Evolutionary conservation across 2,329 filamentous ascomycete species (phyloP), one percentile per base, ranked within the genome.

Genomic region (Lasiodiplodia theobromae): DNA sequence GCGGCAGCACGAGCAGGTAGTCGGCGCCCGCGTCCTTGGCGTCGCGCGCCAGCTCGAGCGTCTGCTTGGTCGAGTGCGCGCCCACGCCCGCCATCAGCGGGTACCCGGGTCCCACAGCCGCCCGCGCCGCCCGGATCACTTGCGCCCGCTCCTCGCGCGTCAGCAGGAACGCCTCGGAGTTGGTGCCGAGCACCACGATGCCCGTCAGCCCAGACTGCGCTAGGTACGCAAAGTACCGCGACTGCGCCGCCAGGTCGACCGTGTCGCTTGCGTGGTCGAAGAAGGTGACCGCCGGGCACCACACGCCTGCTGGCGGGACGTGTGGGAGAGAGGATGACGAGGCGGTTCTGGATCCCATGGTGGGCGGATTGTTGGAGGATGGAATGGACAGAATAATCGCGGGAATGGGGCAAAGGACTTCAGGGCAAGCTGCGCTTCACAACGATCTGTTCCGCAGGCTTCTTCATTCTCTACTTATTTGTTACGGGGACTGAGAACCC

Each of bases 101-200:
- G 69, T 78, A 83, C 25, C 75, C 70, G 0, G 80, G 77, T 0
- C 78, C 79, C 12, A 82, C 81, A 6, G 82, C 79, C 63, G 78
- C 73, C 16, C 82, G 78, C 0, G 82, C 82, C 11, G 74, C 73
- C 51, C 75, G 72, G 34, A 83, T 76, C 7, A 83, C 72, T 2
- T 76, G 71, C 10, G 74, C 74, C 16, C 81, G 80, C 69, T 84
- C 82, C 54, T 78, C 77, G 67, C 80, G 78, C 0, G 81, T 83
- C 37, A 84, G 79, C 23, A 83, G 75, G 56, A 83, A 80, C 16
- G 82, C 81, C 73, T 84, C 82, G 5, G 81, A 82, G 66, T 83
- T 84, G 47, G 81, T 82, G 21, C 82, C 82, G 6, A 83, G 78
- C n/a, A 84, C 77, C 2, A 84, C 81, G 21, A 84, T 78, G 21